Evolutionary conservation across 345 rosid species (phyloP).

Genomic region (Boechera retrofracta): DNA sequence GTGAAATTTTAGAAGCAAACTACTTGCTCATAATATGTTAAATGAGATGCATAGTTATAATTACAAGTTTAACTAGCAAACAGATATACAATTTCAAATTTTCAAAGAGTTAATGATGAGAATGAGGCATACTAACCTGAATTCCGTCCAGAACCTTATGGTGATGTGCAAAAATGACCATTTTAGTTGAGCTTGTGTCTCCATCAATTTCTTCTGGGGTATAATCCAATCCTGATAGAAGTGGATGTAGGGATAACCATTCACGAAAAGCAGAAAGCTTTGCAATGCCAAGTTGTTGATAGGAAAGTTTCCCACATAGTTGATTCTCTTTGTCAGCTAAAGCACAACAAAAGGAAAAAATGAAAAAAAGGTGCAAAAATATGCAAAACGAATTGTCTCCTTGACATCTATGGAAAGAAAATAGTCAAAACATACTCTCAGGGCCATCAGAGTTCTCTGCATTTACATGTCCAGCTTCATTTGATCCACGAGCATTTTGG

Average conservation of each 20-base stretch:
- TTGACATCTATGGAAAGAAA: constrained; percentile 28
- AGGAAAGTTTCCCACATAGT: constrained; percentile 56
- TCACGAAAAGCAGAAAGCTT: constrained; percentile 80
- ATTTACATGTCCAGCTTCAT: constrained; percentile 41
- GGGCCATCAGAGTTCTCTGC: constrained; percentile 42
- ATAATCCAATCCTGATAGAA: constrained; percentile 56
- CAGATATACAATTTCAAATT: not conserved
- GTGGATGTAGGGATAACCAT: constrained; percentile 89
- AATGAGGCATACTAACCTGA: constrained; percentile 61
- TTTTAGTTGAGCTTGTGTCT: constrained; percentile 59
- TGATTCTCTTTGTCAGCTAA: constrained; percentile 51
- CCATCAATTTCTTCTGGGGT: constrained; percentile 54
- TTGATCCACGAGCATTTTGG: constrained; percentile 46
- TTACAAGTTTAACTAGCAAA: constrained; percentile 29
- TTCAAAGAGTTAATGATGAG: constrained; percentile 5
- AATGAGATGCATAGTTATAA: constrained; percentile 24
- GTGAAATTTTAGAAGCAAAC: constrained; percentile 7
- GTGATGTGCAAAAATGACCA: constrained; percentile 95
- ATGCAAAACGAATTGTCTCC: constrained; percentile 19
- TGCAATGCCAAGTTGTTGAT: constrained; percentile 93
- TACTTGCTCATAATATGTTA: constrained; percentile 14
- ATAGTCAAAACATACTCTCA: constrained; percentile 47
- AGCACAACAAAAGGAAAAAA: constrained; percentile 31
- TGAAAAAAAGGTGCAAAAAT: constrained; percentile 6
- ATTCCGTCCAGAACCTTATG: constrained; percentile 92